Evolutionary conservation across 140 eudicot species (phyloP).

Genomic region (Senecio squalidus): DNA sequence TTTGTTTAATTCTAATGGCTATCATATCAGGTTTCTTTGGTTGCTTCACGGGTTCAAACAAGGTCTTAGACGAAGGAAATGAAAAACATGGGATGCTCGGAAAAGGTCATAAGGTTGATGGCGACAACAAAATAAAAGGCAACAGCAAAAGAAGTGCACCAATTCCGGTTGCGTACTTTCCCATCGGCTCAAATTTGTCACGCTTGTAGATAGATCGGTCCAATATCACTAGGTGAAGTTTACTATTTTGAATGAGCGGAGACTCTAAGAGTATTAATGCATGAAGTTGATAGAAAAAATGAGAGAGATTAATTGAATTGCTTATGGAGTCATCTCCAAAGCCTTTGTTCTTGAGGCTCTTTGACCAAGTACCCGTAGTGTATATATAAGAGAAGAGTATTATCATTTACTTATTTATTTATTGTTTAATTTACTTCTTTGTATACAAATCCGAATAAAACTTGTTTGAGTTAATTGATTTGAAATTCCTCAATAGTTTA

Average conservation of each 20-base stretch:
- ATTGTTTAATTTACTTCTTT: too few species aligned
- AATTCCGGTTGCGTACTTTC: slow-evolving; percentile 13
- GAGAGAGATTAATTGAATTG: too few species aligned
- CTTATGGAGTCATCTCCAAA: too few species aligned
- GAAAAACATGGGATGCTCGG: not conserved
- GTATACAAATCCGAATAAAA: too few species aligned
- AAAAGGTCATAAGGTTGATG: not conserved
- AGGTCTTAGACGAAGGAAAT: slow-evolving; percentile 1
- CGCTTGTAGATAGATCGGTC: not conserved
- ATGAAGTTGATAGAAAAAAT: not conserved
- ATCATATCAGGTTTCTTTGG: slow-evolving; percentile 2
- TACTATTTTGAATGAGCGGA: not conserved
- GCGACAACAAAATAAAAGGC: not conserved
- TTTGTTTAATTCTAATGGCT: not conserved
- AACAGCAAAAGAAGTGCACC: slow-evolving; percentile 11
- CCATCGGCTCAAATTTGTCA: slow-evolving; percentile 13
- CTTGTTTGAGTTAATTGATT: too few species aligned
- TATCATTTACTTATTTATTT: too few species aligned
- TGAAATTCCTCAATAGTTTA: too few species aligned
- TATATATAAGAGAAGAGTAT: too few species aligned
- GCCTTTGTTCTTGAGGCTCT: too few species aligned
- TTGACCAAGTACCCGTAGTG: too few species aligned
- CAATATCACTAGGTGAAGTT: not conserved
- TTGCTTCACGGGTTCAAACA: slow-evolving; percentile 18
- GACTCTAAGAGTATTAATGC: not conserved